Conservation (phyloP, 805 yeast genomes). For the Vanderwaltozyma verrucispora region DNA sequence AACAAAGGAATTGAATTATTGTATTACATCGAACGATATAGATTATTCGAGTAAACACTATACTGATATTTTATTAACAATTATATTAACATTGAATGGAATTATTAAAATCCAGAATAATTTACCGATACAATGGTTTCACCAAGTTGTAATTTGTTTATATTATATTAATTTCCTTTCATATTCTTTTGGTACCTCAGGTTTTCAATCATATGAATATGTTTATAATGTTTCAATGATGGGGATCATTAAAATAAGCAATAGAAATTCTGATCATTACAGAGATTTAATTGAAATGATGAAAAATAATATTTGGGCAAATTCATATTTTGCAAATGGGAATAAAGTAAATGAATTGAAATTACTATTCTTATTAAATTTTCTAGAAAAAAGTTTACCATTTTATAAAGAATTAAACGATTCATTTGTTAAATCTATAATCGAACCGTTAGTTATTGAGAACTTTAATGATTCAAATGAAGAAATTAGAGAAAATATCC, state of each 20-base stretch:
- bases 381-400: conserved; percentile 13
- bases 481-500: conserved; percentile 18
- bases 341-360: conserved; percentile 17
- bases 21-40: conserved; percentile 3
- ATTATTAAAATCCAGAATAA: conserved; percentile 6
- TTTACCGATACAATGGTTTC: conserved; percentile 7
- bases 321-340: conserved; percentile 10
- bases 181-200: conserved; percentile 17
- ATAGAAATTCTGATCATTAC: conserved; percentile 1
- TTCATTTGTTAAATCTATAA: conserved; percentile 2
- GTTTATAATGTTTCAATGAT: conserved; percentile 12
- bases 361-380: conserved; percentile 16
- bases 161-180: conserved; percentile 17
- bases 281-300: conserved; percentile 7
- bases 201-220: conserved; percentile 21
- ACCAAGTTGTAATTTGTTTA: conserved; percentile 10
- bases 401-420: conserved; percentile 1
- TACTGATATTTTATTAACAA: conserved; percentile 13
- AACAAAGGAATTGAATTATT: conserved; percentile 6
- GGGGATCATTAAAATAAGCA: conserved; percentile 5
- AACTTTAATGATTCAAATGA: conserved; percentile 5
- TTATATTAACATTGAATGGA: conserved; percentile 11
- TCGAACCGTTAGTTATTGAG: conserved; percentile 8
- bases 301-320: conserved; percentile 8
- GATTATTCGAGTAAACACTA: conserved; percentile 10